Evolutionary conservation across 2,329 filamentous ascomycete species (phyloP).

Genomic region (Hypoxylon sp.): DNA sequence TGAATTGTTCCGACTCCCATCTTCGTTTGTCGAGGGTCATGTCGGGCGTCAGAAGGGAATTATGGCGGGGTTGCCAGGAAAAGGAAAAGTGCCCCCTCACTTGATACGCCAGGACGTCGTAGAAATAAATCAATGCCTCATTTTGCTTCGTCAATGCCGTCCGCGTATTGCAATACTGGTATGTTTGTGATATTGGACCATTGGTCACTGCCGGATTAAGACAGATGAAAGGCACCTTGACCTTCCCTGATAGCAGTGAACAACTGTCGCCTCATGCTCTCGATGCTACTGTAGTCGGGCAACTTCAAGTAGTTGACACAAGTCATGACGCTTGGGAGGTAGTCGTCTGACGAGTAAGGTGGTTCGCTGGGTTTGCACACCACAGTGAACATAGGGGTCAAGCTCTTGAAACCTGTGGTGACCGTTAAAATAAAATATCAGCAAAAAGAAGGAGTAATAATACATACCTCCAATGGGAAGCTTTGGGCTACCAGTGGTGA

Average conservation of each 20-base stretch:
- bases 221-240: slow-evolving; percentile 97
- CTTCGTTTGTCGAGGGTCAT: slow-evolving; percentile 38
- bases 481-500: slow-evolving; percentile 97
- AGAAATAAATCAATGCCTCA: slow-evolving; percentile 37
- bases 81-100: slow-evolving; percentile 30
- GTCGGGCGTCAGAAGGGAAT: slow-evolving; percentile 35
- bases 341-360: slow-evolving; percentile 94
- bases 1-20: slow-evolving; percentile 33
- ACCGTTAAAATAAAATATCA: slow-evolving; percentile 51
- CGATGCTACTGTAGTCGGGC: slow-evolving; percentile 88
- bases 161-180: slow-evolving; percentile 36
- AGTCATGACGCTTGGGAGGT: slow-evolving; percentile 99
- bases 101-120: slow-evolving; percentile 25
- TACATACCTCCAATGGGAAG: slow-evolving; percentile 93
- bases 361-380: slow-evolving; percentile 99
- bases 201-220: slow-evolving; percentile 61
- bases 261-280: slow-evolving; percentile 82
- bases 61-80: slow-evolving; percentile 34
- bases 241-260: slow-evolving; percentile 92
- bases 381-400: slow-evolving; percentile 98
- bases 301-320: slow-evolving; percentile 99
- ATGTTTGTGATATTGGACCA: slow-evolving; percentile 24
- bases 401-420: slow-evolving; percentile 85
- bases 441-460: slow-evolving; percentile 21
- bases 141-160: slow-evolving; percentile 34